A percentile compares a stretch with the other conserved stretches of the same genome.
Evolutionary conservation across 345 rosid species (phyloP).

Genomic region (Citrus cavaleriei): DNA sequence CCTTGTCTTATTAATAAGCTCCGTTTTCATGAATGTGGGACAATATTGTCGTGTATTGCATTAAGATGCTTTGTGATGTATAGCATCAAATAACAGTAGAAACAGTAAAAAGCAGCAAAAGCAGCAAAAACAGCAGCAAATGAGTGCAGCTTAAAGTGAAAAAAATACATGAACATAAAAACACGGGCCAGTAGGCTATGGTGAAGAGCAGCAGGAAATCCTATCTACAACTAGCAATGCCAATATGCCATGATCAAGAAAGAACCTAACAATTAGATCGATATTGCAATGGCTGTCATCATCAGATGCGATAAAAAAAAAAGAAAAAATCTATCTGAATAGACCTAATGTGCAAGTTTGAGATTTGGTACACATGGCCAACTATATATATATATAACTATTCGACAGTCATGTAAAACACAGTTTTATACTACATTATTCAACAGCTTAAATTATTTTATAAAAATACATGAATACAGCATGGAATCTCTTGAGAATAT

Average conservation of each 20-base stretch:
- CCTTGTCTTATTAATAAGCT: too few species aligned
- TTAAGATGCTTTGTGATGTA: too few species aligned
- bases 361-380: too few species aligned
- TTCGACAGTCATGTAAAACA: not conserved
- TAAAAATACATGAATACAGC: not conserved
- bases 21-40: too few species aligned
- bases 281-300: not conserved
- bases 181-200: not conserved
- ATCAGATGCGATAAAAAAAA: not conserved
- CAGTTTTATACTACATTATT: not conserved
- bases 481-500: not conserved
- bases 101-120: too few species aligned
- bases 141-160: too few species aligned
- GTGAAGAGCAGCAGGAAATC: not conserved
- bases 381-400: too few species aligned
- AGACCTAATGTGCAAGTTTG: not conserved
- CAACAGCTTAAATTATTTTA: not conserved
- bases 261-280: not conserved
- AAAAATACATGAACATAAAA: too few species aligned
- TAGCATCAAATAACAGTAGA: too few species aligned
- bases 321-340: not conserved
- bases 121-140: too few species aligned
- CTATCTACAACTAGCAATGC: not conserved
- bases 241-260: not conserved
- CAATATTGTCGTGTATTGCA: too few species aligned